Conservation (phyloP, 2,329 filamentous ascomycete species). For the Chrysosporium queenslandicum region DNA sequence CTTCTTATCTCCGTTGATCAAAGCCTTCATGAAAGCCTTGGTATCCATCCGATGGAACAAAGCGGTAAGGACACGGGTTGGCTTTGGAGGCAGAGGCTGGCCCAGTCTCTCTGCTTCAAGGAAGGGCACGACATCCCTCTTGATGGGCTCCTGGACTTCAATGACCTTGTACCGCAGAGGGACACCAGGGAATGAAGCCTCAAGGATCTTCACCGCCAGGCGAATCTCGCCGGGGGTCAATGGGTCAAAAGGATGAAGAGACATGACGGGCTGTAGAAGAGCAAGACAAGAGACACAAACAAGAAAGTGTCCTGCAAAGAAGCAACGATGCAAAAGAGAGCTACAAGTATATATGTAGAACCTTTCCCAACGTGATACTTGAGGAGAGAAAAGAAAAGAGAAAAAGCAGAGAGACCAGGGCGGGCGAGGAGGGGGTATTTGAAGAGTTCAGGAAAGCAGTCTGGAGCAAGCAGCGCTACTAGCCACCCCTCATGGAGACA, state of each 20-base stretch:
- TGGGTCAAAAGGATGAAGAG: constrained; percentile 33
- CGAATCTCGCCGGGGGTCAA: constrained; percentile 34
- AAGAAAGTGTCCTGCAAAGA: neutral
- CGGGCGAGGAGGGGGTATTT: constrained; percentile 5
- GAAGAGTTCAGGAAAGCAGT: neutral
- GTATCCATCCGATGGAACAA: constrained; percentile 38
- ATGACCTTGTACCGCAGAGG: constrained; percentile 52
- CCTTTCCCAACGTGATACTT: constrained; percentile 8
- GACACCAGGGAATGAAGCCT: constrained; percentile 30
- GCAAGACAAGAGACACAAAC: neutral
- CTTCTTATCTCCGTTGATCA: constrained; percentile 34
- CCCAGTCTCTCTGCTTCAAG: constrained; percentile 52
- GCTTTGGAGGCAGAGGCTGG: constrained; percentile 40
- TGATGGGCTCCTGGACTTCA: constrained; percentile 55
- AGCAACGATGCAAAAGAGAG: constrained; percentile 3
- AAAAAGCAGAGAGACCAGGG: neutral
- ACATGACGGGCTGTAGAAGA: neutral
- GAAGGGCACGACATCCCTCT: constrained; percentile 50
- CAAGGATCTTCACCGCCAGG: constrained; percentile 31
- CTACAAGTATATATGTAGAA: constrained; percentile 8
- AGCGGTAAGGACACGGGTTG: constrained; percentile 44
- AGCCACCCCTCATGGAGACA: neutral
- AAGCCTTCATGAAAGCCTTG: constrained; percentile 35
- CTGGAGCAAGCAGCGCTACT: neutral
- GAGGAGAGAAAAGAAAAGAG: neutral